These are phyloP conservation scores for Aspergillus clavatus DNA, from an alignment of 2,329 filamentous ascomycete genomes.

Conservation along the genomic window DNA sequence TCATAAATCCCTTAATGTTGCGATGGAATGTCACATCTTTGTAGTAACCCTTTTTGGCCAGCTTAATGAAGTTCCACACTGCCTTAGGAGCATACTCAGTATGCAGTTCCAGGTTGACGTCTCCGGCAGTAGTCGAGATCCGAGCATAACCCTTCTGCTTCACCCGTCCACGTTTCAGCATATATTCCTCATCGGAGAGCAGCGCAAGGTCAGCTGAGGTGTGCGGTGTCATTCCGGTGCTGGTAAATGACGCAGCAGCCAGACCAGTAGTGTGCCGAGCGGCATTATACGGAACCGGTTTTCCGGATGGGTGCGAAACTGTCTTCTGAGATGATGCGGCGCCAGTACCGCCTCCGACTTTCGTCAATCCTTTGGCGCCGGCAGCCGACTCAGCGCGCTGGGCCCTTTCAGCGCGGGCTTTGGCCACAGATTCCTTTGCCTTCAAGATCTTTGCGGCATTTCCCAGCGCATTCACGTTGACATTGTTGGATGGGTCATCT, in stretches of 20 bases:
- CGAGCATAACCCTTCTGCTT: constrained; percentile 88
- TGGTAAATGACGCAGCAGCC: constrained; percentile 91
- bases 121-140: constrained; percentile 79
- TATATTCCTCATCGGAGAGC: constrained; percentile 90
- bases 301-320: constrained; percentile 25
- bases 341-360: constrained; percentile 14
- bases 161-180: constrained; percentile 84
- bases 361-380: constrained; percentile 23
- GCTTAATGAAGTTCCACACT: constrained; percentile 92
- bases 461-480: constrained; percentile 77
- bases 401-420: constrained; percentile 70
- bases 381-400: constrained; percentile 54
- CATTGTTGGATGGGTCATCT: constrained; percentile 53
- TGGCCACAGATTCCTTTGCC: constrained; percentile 90
- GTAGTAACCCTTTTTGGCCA: constrained; percentile 89
- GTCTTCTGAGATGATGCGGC: constrained; percentile 17
- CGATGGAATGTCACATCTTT: constrained; percentile 79
- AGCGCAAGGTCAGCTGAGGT: constrained; percentile 82
- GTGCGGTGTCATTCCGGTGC: constrained; percentile 85
- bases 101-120: constrained; percentile 82
- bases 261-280: constrained; percentile 85
- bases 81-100: constrained; percentile 88
- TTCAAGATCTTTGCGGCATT: constrained; percentile 77
- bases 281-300: constrained; percentile 66
- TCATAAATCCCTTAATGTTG: constrained; percentile 95